These are phyloP conservation scores for Aplosporella prunicola DNA, from an alignment of 2,329 filamentous ascomycete species.

Conservation along the genomic window DNA sequence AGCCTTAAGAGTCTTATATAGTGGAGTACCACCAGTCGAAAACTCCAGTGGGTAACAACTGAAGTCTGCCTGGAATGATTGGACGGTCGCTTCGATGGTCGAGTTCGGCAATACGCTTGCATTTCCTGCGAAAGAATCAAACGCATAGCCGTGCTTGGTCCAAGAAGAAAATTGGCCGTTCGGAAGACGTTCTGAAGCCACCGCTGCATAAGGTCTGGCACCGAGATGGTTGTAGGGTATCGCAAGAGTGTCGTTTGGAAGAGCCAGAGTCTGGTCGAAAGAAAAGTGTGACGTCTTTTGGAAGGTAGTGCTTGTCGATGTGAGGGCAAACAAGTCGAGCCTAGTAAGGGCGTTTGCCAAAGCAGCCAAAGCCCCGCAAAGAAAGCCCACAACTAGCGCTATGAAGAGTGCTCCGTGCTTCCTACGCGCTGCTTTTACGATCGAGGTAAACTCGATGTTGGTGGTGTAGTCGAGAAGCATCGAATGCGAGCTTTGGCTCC, in stretches of 20 bases:
- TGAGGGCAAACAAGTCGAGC: not conserved
- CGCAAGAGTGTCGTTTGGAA: not conserved
- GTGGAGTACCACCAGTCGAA: too few relatives aligned
- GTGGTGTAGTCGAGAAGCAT: conserved; percentile 1
- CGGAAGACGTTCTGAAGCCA: not conserved
- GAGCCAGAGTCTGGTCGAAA: not conserved
- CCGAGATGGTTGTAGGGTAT: not conserved
- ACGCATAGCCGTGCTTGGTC: not conserved
- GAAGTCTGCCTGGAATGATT: too few relatives aligned
- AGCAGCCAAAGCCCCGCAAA: not conserved
- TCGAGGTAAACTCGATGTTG: not conserved
- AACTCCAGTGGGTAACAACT: too few relatives aligned
- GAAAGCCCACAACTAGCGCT: not conserved
- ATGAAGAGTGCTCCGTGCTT: not conserved
- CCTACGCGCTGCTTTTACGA: not conserved
- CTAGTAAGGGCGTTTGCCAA: conserved; percentile 1
- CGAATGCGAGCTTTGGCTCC: not conserved
- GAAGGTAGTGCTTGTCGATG: not conserved
- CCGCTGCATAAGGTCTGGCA: not conserved
- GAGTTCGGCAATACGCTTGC: too few relatives aligned
- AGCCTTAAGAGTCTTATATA: too few relatives aligned
- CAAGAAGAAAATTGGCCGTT: not conserved
- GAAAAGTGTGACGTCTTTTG: not conserved
- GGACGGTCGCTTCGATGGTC: too few relatives aligned
- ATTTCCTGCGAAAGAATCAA: conserved; percentile 5